phyloP scores from a whole-genome alignment of 164 flowering plant species.

The Sextonia rubra region DNA sequence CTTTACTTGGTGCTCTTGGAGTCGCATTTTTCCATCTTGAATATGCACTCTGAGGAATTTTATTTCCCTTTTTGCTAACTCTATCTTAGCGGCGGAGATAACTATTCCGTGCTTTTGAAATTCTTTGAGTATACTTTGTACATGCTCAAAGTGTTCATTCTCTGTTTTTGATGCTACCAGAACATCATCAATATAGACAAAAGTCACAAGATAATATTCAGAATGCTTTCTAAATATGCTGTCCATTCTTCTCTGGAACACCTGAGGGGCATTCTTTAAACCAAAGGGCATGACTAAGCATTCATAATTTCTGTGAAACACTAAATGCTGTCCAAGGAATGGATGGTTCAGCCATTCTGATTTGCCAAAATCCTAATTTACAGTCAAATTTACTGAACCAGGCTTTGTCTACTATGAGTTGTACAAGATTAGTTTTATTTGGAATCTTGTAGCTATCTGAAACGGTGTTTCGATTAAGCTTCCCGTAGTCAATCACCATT shows the following conservation, averaged over 20 bases:
- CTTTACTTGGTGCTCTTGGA: background rate
- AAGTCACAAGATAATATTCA: background rate
- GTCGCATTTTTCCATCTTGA: background rate
- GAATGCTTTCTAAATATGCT: background rate
- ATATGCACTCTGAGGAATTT: no score
- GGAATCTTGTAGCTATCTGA: no score
- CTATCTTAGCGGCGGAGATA: background rate
- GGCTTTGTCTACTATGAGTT: background rate
- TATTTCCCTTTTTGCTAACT: no score
- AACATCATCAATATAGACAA: constrained; percentile 11
- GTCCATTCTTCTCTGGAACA: constrained; percentile 16
- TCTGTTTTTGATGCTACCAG: constrained; percentile 5
- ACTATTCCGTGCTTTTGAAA: background rate
- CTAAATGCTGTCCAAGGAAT: constrained; percentile 7
- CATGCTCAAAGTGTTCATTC: constrained; percentile 6
- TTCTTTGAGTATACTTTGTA: background rate
- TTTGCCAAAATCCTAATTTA: constrained; percentile 16
- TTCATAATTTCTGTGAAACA: constrained; percentile 14
- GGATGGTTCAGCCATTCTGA: background rate
- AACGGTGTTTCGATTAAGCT: background rate
- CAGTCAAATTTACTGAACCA: constrained; percentile 1
- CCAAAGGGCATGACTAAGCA: constrained; percentile 18
- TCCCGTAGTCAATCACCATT: background rate
- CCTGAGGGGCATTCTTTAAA: constrained; percentile 12
- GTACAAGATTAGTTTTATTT: no score